Conservation (phyloP, 75 land plant species). For the Selaginella moellendorffii region DNA sequence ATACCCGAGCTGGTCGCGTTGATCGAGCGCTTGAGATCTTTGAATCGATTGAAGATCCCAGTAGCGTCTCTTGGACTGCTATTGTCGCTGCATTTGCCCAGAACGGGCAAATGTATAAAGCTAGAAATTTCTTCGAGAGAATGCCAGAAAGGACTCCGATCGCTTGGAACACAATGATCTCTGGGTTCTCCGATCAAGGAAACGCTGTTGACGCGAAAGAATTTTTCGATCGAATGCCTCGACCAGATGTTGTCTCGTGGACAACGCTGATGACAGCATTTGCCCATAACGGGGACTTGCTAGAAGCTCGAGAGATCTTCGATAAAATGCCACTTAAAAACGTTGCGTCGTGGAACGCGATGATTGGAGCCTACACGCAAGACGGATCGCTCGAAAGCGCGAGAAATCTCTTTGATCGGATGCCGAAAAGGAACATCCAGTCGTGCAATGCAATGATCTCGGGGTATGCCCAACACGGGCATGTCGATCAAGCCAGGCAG, state of each 20-base stretch:
- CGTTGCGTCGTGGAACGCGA: not conserved
- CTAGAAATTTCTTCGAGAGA: not conserved
- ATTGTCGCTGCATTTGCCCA: constrained; percentile 5
- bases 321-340: not conserved
- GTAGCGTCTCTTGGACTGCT: not conserved
- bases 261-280: not conserved
- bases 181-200: not conserved
- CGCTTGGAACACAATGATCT: not conserved
- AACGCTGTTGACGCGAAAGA: not conserved
- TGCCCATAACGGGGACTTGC: not conserved
- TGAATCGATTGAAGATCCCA: not conserved
- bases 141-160: not conserved
- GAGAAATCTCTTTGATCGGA: not conserved
- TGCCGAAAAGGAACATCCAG: not conserved
- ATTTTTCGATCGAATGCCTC: not conserved
- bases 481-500: not conserved
- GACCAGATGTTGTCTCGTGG: constrained; percentile 1
- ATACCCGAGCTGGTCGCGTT: not conserved
- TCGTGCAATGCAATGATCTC: constrained; percentile 3
- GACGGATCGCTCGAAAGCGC: not conserved
- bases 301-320: not conserved
- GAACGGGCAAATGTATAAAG: not conserved
- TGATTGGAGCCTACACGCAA: not conserved
- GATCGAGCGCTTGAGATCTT: not conserved
- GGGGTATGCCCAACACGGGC: constrained; percentile 3